Evolutionary conservation across 2,329 filamentous ascomycete genomes (phyloP).

Genomic region (Cadophora luteo-olivacea): DNA sequence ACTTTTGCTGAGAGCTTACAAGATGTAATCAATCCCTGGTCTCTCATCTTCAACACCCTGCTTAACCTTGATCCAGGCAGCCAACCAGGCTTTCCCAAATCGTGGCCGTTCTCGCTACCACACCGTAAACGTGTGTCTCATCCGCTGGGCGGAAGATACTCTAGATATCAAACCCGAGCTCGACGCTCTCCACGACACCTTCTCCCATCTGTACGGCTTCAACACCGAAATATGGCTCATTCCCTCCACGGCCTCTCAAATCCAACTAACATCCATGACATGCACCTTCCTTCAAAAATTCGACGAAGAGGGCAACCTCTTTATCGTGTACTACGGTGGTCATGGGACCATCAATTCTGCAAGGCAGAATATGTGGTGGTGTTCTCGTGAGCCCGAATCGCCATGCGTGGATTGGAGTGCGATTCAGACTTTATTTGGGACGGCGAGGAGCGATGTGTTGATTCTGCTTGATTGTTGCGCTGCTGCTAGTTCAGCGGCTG

Average conservation of each 20-base stretch:
- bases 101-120: slow-evolving; percentile 58
- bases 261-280: slow-evolving; percentile 52
- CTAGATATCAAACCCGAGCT: slow-evolving; percentile 61
- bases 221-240: slow-evolving; percentile 64
- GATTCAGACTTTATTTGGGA: slow-evolving; percentile 50
- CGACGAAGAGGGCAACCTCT: slow-evolving; percentile 61
- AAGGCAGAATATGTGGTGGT: slow-evolving; percentile 31
- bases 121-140: slow-evolving; percentile 59
- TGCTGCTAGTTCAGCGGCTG: slow-evolving; percentile 64
- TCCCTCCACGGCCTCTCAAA: slow-evolving; percentile 62
- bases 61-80: slow-evolving; percentile 20
- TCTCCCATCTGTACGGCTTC: slow-evolving; percentile 57
- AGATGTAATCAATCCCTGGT: slow-evolving; percentile 19
- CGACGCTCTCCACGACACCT: slow-evolving; percentile 62
- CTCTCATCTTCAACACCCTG: not conserved
- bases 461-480: slow-evolving; percentile 34
- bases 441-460: slow-evolving; percentile 27
- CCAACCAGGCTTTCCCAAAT: slow-evolving; percentile 51
- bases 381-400: slow-evolving; percentile 17
- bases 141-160: slow-evolving; percentile 65
- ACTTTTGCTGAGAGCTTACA: slow-evolving; percentile 30
- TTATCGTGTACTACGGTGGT: slow-evolving; percentile 65
- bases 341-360: slow-evolving; percentile 63
- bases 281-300: slow-evolving; percentile 63
- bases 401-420: slow-evolving; percentile 57